A percentile compares a stretch with the other conserved stretches of the same genome.
Conservation (phyloP, 2,329 filamentous ascomycete species). For the Alternaria infectoria region DNA sequence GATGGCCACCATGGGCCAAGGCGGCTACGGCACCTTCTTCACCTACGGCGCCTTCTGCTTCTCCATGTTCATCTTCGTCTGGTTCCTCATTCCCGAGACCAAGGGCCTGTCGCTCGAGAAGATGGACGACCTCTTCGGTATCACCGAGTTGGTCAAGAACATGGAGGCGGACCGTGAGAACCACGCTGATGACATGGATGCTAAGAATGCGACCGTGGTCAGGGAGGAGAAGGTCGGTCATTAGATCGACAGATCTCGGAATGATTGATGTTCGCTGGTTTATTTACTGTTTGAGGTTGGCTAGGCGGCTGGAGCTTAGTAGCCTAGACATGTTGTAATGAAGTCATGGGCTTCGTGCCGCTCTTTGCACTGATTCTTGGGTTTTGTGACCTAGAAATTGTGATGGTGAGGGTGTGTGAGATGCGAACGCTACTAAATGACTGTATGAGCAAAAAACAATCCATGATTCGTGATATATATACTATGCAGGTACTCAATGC, state of each 20-base stretch:
- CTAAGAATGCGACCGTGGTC: conserved; percentile 27
- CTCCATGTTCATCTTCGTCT: conserved; percentile 69
- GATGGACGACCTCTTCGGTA: conserved; percentile 71
- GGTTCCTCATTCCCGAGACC: conserved; percentile 74
- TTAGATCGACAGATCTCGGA: not conserved
- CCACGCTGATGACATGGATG: conserved; percentile 34
- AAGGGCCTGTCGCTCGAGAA: conserved; percentile 69
- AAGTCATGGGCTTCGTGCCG: conserved; percentile 23
- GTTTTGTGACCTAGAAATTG: not conserved
- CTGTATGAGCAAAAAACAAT: not conserved
- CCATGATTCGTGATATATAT: not conserved
- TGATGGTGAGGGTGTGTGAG: not conserved
- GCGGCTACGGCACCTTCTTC: conserved; percentile 68
- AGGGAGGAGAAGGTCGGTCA: conserved; percentile 36
- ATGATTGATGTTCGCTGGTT: not conserved
- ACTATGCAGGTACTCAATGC: not conserved
- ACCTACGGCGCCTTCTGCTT: conserved; percentile 72
- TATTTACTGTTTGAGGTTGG: not conserved
- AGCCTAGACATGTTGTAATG: conserved; percentile 12
- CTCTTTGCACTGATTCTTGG: conserved; percentile 8
- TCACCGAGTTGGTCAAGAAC: conserved; percentile 56
- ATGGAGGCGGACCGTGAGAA: conserved; percentile 42
- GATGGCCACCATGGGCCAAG: conserved; percentile 62
- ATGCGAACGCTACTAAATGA: not conserved
- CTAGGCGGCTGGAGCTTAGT: not conserved